phyloP scores from a whole-genome alignment of 2,329 filamentous ascomycete genomes.

The Hypocreales sp. region DNA sequence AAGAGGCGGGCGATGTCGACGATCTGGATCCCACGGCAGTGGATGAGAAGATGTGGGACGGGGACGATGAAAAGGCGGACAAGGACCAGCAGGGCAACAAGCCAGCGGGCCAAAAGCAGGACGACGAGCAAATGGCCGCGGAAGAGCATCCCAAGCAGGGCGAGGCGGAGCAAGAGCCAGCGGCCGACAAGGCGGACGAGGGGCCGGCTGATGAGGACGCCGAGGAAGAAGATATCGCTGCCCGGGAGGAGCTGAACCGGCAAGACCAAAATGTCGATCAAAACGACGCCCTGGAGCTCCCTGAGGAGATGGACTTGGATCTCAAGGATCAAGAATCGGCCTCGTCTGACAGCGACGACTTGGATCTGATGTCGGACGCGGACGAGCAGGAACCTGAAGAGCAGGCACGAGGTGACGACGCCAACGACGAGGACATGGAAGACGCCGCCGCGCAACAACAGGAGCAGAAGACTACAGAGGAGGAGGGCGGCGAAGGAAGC shows the following conservation, averaged over 20 bases:
- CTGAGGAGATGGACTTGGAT: slow-evolving; percentile 78
- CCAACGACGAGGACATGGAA: slow-evolving; percentile 17
- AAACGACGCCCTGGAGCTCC: slow-evolving; percentile 67
- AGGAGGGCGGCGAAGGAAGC: slow-evolving; percentile 42
- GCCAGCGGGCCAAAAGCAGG: slow-evolving; percentile 51
- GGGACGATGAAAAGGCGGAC: slow-evolving; percentile 63
- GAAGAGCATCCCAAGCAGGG: slow-evolving; percentile 42
- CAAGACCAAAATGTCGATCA: slow-evolving; percentile 67
- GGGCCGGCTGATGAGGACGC: slow-evolving; percentile 22
- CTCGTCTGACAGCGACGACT: slow-evolving; percentile 38
- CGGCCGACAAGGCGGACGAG: slow-evolving; percentile 22
- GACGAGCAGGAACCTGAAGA: slow-evolving; percentile 27
- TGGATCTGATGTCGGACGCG: slow-evolving; percentile 41
- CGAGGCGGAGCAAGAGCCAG: slow-evolving; percentile 31
- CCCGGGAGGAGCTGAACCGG: slow-evolving; percentile 39
- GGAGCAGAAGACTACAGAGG: slow-evolving; percentile 18
- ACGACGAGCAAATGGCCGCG: slow-evolving; percentile 42
- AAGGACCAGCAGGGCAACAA: slow-evolving; percentile 69
- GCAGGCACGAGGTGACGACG: slow-evolving; percentile 21
- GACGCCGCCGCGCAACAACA: slow-evolving; percentile 22
- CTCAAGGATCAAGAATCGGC: slow-evolving; percentile 51
- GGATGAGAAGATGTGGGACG: slow-evolving; percentile 99
- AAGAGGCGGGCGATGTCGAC: slow-evolving; percentile 82
- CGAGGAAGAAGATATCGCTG: slow-evolving; percentile 42
- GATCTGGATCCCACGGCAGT: slow-evolving; percentile 79